These are phyloP conservation scores for Aspergillus vadensis DNA, from an alignment of 2,329 filamentous ascomycete genomes.

Conservation along the genomic window DNA sequence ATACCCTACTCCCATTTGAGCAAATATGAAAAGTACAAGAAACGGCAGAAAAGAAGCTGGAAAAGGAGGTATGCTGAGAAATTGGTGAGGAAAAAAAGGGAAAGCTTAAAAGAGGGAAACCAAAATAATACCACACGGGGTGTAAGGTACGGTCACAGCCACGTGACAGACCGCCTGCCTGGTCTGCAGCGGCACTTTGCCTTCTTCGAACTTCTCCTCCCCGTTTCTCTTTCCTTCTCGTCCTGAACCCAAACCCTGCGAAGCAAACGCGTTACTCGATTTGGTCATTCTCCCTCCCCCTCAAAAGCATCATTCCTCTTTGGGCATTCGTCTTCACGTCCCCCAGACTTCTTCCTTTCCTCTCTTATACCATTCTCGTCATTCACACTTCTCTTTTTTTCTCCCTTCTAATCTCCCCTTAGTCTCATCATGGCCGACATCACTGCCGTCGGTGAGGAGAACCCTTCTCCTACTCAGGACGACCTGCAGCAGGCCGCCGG, in stretches of 20 bases:
- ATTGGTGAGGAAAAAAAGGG: not conserved
- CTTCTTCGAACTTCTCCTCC: conserved; percentile 38
- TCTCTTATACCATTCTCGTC: conserved; percentile 14
- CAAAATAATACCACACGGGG: not conserved
- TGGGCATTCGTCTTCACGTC: conserved; percentile 36
- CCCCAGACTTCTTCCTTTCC: conserved; percentile 23
- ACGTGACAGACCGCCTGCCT: conserved; percentile 37
- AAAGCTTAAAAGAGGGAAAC: not conserved
- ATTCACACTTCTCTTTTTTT: conserved; percentile 15
- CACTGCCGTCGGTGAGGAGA: conserved; percentile 74
- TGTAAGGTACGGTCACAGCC: conserved; percentile 6
- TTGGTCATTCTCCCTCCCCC: conserved; percentile 45
- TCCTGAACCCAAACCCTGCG: conserved; percentile 46
- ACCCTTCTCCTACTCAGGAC: conserved; percentile 73
- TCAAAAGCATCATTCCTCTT: conserved; percentile 49
- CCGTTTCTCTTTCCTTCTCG: conserved; percentile 34
- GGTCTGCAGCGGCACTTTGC: conserved; percentile 34
- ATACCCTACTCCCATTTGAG: no score
- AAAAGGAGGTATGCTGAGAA: no score
- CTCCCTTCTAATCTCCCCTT: conserved; percentile 6
- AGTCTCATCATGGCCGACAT: conserved; percentile 70
- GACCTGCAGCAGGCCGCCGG: conserved; percentile 61
- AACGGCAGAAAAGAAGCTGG: no score
- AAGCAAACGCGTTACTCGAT: conserved; percentile 52
- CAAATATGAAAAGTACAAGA: no score